These are phyloP conservation scores for Globisporangium cystogenes DNA, from an alignment of 352 stramenopile genomes.

Conservation along the genomic window DNA sequence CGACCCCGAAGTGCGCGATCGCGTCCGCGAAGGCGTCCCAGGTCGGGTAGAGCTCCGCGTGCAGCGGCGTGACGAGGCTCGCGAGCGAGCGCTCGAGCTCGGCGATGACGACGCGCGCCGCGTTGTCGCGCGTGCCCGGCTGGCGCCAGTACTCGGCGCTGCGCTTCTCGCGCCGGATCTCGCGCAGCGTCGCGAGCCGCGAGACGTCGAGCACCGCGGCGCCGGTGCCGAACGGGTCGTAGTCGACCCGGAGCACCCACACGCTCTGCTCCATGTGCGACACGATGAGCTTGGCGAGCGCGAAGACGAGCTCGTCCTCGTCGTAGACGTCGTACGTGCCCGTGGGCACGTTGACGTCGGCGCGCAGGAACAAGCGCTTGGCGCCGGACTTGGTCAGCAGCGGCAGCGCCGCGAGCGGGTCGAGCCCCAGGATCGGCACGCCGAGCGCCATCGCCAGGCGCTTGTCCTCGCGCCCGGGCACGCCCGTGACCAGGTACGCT, in stretches of 20 bases:
- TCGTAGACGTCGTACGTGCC: slow-evolving; percentile 89
- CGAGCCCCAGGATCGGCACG: slow-evolving; percentile 70
- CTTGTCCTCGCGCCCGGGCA: slow-evolving; percentile 76
- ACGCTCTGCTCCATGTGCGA: slow-evolving; percentile 69
- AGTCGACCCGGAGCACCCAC: slow-evolving; percentile 84
- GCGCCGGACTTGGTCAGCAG: slow-evolving; percentile 71
- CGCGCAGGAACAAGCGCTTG: slow-evolving; percentile 78
- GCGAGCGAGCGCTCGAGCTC: slow-evolving; percentile 52
- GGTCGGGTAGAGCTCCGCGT: slow-evolving; percentile 48
- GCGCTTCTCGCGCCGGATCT: slow-evolving; percentile 60
- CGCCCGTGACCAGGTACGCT: slow-evolving; percentile 72
- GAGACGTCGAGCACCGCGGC: slow-evolving; percentile 65
- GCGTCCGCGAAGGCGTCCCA: slow-evolving; percentile 55
- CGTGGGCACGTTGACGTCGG: slow-evolving; percentile 82
- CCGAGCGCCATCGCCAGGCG: slow-evolving; percentile 68
- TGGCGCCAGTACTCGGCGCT: slow-evolving; percentile 67
- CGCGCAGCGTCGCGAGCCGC: slow-evolving; percentile 43
- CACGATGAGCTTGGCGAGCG: slow-evolving; percentile 84
- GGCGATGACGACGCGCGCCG: slow-evolving; percentile 40
- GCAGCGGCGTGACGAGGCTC: slow-evolving; percentile 14
- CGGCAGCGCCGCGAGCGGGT: slow-evolving; percentile 35
- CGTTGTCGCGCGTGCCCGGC: slow-evolving; percentile 50
- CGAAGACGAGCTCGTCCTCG: slow-evolving; percentile 77
- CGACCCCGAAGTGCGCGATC: slow-evolving; percentile 63
- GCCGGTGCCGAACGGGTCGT: slow-evolving; percentile 61